Percentiles rank a stretch among this genome's conserved stretches.
Conservation (phyloP, 2,329 filamentous ascomycete species). For the Aspergillus transmontanensis region DNA sequence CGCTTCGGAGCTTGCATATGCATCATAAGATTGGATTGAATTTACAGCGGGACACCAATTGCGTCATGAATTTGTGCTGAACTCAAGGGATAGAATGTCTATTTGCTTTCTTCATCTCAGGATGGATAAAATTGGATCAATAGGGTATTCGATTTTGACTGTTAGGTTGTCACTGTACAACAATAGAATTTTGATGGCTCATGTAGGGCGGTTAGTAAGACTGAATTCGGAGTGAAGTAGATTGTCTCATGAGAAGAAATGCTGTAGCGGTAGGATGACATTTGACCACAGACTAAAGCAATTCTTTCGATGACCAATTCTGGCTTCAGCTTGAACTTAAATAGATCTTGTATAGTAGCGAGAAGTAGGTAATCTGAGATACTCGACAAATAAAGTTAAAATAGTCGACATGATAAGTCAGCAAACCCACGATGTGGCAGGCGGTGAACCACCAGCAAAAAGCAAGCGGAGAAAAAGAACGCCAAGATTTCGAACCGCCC, state of each 20-base stretch:
- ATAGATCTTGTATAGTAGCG: background rate
- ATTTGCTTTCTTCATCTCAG: background rate
- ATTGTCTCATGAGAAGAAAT: background rate
- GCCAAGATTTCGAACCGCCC: constrained; percentile 43
- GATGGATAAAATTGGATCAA: background rate
- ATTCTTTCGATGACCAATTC: background rate
- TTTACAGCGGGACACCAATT: background rate
- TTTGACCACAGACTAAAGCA: background rate
- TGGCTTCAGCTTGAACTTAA: background rate
- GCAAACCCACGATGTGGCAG: constrained; percentile 5
- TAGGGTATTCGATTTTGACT: background rate
- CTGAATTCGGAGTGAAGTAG: background rate
- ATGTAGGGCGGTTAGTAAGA: background rate
- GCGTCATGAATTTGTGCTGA: background rate
- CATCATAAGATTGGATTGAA: background rate
- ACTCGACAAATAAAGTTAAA: background rate
- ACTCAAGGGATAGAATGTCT: background rate
- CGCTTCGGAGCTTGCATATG: background rate
- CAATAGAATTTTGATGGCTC: background rate
- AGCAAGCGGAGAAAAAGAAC: constrained; percentile 34
- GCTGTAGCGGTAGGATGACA: background rate
- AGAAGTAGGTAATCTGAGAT: background rate
- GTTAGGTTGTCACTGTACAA: background rate
- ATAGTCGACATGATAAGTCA: background rate
- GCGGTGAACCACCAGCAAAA: constrained; percentile 22